Percentiles rank a stretch among this genome's conserved stretches.
Conservation (phyloP, 2,329 filamentous ascomycete genomes). For the Cladophialophora chaetospira region DNA sequence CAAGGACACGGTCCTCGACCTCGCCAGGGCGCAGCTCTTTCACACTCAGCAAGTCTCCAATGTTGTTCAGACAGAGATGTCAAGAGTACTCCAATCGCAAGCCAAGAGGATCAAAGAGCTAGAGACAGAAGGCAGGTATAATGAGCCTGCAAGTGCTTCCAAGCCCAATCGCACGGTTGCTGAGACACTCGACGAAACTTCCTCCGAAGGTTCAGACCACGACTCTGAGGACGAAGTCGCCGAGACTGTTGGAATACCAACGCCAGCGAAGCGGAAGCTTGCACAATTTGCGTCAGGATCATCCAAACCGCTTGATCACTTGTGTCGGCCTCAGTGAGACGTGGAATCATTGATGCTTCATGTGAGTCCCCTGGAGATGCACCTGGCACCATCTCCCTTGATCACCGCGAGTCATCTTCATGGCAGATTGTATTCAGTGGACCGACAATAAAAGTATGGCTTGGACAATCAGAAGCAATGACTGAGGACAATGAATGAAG, state of each 20-base stretch:
- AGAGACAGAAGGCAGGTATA: neutral
- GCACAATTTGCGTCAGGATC: too few relatives aligned
- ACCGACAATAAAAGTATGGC: too few relatives aligned
- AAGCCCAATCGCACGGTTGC: neutral
- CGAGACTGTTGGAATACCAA: neutral
- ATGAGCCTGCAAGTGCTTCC: neutral
- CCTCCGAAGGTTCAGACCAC: neutral
- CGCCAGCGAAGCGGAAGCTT: too few relatives aligned
- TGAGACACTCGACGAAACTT: neutral
- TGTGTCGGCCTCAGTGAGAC: too few relatives aligned
- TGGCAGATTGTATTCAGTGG: too few relatives aligned
- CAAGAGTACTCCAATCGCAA: conserved; percentile 23
- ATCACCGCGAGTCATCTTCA: too few relatives aligned
- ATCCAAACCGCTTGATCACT: too few relatives aligned
- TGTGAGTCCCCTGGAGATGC: too few relatives aligned
- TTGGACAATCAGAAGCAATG: too few relatives aligned
- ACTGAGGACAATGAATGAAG: too few relatives aligned
- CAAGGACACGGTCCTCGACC: conserved; percentile 24
- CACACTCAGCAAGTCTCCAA: conserved; percentile 14
- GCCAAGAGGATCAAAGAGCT: conserved; percentile 10
- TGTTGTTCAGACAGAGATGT: conserved; percentile 16
- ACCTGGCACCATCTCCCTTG: too few relatives aligned
- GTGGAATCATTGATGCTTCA: too few relatives aligned
- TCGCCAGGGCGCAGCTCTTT: conserved; percentile 20
- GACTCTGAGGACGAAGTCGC: neutral